Evolutionary conservation across 1,284 basidiomycete genomes (phyloP).

Genomic region (Stygiomarasmius scandens): DNA sequence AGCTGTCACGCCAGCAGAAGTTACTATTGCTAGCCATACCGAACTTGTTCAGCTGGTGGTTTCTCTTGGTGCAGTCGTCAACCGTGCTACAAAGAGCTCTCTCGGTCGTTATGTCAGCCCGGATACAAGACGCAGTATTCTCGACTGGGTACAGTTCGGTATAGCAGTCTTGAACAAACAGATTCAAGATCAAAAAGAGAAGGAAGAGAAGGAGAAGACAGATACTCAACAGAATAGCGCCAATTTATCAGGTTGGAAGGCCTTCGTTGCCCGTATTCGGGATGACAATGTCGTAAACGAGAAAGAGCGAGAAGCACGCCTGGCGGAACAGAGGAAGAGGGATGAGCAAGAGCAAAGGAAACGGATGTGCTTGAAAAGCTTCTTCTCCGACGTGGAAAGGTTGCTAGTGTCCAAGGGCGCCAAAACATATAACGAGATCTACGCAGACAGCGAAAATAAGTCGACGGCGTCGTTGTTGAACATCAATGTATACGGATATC

Average conservation of each 20-base stretch:
- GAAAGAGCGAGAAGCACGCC: not conserved
- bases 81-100: conserved; percentile 32
- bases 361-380: conserved; percentile 30
- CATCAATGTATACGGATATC: not conserved
- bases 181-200: conserved; percentile 21
- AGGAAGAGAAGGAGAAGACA: conserved; percentile 18
- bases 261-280: not conserved
- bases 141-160: conserved; percentile 45
- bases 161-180: conserved; percentile 26
- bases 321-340: conserved; percentile 6
- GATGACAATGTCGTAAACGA: not conserved
- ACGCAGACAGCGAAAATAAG: conserved; percentile 28
- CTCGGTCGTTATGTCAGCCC: conserved; percentile 19
- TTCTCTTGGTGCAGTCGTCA: conserved; percentile 44
- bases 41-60: conserved; percentile 46
- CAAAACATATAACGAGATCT: conserved; percentile 46
- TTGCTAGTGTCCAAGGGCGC: conserved; percentile 41
- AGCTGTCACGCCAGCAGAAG: conserved; percentile 42
- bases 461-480: not conserved
- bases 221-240: not conserved
- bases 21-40: conserved; percentile 40
- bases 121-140: conserved; percentile 29
- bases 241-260: not conserved
- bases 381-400: conserved; percentile 38
- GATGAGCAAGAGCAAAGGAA: conserved; percentile 4